Percentiles rank a stretch among this genome's conserved stretches.
Evolutionary conservation across 257 asterid genomes (phyloP).

Genomic region (Solanum bulbocastanum): DNA sequence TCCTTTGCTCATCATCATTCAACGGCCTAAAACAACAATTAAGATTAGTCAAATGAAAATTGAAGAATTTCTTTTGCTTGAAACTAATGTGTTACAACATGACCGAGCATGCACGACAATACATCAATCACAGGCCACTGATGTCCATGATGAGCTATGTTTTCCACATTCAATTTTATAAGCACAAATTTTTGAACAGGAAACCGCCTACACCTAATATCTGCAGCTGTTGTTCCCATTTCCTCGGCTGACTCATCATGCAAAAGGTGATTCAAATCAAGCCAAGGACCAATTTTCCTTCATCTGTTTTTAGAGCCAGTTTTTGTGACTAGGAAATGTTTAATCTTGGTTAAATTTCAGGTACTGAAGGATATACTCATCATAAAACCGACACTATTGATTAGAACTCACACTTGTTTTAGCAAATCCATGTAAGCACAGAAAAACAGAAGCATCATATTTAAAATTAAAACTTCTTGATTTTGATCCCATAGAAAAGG

Average conservation of each 20-base stretch:
- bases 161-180: background rate
- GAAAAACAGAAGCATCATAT: background rate
- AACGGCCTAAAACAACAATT: slow-evolving; percentile 38
- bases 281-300: background rate
- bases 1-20: slow-evolving; percentile 50
- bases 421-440: background rate
- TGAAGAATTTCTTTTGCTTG: background rate
- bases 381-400: background rate
- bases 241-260: background rate
- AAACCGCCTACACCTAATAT: too few relatives aligned
- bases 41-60: background rate
- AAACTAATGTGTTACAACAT: background rate
- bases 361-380: background rate
- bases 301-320: background rate
- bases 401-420: background rate
- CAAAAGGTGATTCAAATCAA: background rate
- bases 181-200: background rate
- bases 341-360: background rate
- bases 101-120: background rate
- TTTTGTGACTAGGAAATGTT: background rate
- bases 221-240: too few relatives aligned
- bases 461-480: background rate
- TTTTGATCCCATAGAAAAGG: background rate
- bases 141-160: background rate
- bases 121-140: background rate